Base-by-base conservation (phyloP, 2,329 filamentous ascomycete species). In the Aureobasidium sp. region DNA sequence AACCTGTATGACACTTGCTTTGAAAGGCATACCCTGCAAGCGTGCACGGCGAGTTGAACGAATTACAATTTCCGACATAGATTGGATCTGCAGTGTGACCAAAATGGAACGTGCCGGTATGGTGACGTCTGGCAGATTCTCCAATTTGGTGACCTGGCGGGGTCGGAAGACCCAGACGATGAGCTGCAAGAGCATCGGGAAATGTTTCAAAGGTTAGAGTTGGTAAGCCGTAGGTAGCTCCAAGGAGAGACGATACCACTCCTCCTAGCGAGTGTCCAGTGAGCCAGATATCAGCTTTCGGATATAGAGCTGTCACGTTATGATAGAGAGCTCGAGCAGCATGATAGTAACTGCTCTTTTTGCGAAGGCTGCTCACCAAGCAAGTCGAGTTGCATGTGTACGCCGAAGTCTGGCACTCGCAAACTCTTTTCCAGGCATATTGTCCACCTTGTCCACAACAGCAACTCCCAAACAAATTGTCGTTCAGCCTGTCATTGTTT, bases 401-500 rank as follows among this genome's bases (percentile, higher is more conserved):
- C 1, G 90, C 90, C n/a, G 85, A 84, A 2, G 88, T 89, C 63
- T 91, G 89, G 72, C 92, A 97, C 73, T 95, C 88, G 74, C 92
- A 97, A 57, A 96, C 91, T 72, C 94, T 88, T 62, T 88, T 85
- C 87, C 90, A 96, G 12, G 92, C 85, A 78, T 88, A 92, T 66
- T 91, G 90, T 0, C 91, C 91, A 69, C 93, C 91, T 75, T 96
- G 90, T 4, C 86, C 92, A 75, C 92, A 97, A 74, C 92, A 97
- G 76, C 92, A 97, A 72, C 92, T 94, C 77, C 96, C 96, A 75
- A 94, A 95, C 17, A 97, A 80, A 71, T 97, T 97, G 75, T 97
- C 92, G 72, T 97, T 97, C 70, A 91, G 81, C 77, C 96, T 97
- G 77, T 97, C 92, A 68, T 95, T 95, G 20, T 51, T 44, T 0